Percentiles rank a stretch among this genome's conserved stretches.
phyloP scores from a whole-genome alignment of 2,329 filamentous ascomycete genomes.

The Penicillium vulpinum region DNA sequence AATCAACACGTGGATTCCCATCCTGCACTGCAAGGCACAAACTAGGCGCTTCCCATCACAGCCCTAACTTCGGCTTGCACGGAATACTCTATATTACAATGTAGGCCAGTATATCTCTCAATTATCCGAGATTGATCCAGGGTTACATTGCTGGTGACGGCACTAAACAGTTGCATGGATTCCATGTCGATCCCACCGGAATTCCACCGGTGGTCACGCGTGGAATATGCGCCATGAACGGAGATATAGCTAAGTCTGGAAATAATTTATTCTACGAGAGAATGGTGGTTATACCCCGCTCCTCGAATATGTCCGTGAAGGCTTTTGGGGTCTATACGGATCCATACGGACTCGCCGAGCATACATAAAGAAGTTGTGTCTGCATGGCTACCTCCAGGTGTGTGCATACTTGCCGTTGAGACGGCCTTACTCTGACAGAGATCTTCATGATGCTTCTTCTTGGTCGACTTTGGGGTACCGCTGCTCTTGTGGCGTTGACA shows the following conservation, averaged over 20 bases:
- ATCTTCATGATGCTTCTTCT: slow-evolving; percentile 6
- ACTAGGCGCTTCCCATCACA: not conserved
- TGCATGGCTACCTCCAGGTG: not conserved
- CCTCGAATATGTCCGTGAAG: not conserved
- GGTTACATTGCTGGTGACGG: not conserved
- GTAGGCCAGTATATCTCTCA: not conserved
- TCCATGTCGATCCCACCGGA: slow-evolving; percentile 18
- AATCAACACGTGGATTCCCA: not conserved
- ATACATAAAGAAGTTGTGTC: slow-evolving; percentile 2
- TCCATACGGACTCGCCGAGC: not conserved
- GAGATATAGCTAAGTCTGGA: slow-evolving; percentile 5
- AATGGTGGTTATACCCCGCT: slow-evolving; percentile 4
- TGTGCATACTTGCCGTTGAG: not conserved
- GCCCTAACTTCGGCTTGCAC: not conserved
- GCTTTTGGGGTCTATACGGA: not conserved
- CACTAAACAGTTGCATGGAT: not conserved
- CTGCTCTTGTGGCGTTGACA: slow-evolving; percentile 14
- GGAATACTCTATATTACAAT: not conserved
- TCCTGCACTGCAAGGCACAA: not conserved
- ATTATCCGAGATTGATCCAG: not conserved
- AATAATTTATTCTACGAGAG: not conserved
- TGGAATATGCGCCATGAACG: not conserved
- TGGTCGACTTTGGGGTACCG: slow-evolving; percentile 9
- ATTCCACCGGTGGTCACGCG: slow-evolving; percentile 20
- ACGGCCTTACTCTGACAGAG: not conserved